Percentiles rank a stretch among this genome's conserved stretches.
These are phyloP conservation scores for Suillus hirtellus DNA, from an alignment of 768 basidiomycete species.

Conservation along the genomic window DNA sequence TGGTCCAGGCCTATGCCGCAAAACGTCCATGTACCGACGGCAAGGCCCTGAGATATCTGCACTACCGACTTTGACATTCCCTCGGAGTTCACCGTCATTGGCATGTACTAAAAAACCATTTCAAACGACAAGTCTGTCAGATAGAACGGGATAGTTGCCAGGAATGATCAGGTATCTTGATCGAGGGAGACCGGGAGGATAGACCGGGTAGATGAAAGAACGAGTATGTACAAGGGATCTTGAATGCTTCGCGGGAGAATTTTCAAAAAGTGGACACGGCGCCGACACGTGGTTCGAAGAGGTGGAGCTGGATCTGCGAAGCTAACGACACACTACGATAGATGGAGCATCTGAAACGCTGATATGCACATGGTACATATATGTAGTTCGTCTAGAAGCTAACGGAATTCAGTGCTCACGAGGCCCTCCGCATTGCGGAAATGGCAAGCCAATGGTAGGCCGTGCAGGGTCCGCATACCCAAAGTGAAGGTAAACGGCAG, in stretches of 20 bases:
- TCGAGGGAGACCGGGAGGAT: neutral
- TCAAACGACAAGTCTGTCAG: neutral
- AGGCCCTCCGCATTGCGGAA: conserved; percentile 1
- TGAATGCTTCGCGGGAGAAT: conserved; percentile 4
- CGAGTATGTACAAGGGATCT: neutral
- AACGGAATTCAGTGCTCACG: neutral
- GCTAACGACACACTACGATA: neutral
- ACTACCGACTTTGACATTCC: neutral
- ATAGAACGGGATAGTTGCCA: neutral
- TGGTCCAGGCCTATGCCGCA: neutral
- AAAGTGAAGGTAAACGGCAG: neutral
- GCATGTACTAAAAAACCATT: neutral
- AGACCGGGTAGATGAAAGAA: neutral
- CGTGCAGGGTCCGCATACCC: neutral
- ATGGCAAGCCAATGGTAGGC: neutral
- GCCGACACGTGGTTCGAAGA: conserved; percentile 4
- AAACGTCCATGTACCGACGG: neutral
- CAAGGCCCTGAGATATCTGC: neutral
- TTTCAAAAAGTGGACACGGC: neutral
- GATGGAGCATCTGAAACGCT: neutral
- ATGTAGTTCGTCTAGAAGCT: neutral
- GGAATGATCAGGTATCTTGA: neutral
- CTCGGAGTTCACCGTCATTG: neutral
- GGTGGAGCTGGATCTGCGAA: conserved; percentile 2
- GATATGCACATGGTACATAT: neutral